Percentiles rank a stretch among this genome's conserved stretches.
These are phyloP conservation scores for Zygoascus biomembranicola DNA, from an alignment of 805 yeast species.

Conservation along the genomic window DNA sequence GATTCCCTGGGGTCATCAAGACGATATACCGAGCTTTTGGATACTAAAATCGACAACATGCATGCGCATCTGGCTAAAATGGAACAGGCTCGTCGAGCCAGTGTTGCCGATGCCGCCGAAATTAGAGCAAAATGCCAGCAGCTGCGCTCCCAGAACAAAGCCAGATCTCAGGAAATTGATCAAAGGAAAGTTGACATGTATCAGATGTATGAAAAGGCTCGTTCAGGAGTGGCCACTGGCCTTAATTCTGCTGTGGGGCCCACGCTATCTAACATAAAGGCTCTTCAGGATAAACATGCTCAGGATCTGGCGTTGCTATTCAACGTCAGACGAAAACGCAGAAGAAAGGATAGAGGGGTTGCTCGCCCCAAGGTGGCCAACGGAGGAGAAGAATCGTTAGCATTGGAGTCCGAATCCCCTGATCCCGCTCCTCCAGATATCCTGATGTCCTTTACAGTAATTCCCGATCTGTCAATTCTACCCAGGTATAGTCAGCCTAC, in stretches of 20 bases:
- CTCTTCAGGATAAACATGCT: slow-evolving; percentile 1
- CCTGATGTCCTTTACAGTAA: slow-evolving; percentile 24
- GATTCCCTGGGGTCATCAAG: neutral
- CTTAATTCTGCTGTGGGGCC: neutral
- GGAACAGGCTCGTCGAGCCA: neutral
- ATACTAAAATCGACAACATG: neutral
- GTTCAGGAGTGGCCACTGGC: slow-evolving; percentile 1
- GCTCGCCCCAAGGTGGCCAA: slow-evolving; percentile 1
- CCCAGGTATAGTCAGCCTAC: slow-evolving; percentile 24
- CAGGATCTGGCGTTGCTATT: slow-evolving; percentile 11
- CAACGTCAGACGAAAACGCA: slow-evolving; percentile 16
- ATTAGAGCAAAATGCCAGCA: neutral
- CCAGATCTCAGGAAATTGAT: neutral
- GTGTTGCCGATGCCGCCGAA: neutral
- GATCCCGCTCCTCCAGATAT: slow-evolving; percentile 17
- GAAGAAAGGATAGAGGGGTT: slow-evolving; percentile 10
- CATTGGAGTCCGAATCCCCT: neutral
- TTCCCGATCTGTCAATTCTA: slow-evolving; percentile 25
- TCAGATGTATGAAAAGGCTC: neutral
- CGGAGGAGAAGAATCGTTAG: neutral
- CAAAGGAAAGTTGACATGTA: neutral
- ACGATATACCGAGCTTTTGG: neutral
- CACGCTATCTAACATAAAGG: neutral
- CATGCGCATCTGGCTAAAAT: neutral
- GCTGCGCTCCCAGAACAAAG: neutral